phyloP scores from a whole-genome alignment of 2,329 filamentous ascomycete species.

The Teratosphaeria zuluensis region DNA sequence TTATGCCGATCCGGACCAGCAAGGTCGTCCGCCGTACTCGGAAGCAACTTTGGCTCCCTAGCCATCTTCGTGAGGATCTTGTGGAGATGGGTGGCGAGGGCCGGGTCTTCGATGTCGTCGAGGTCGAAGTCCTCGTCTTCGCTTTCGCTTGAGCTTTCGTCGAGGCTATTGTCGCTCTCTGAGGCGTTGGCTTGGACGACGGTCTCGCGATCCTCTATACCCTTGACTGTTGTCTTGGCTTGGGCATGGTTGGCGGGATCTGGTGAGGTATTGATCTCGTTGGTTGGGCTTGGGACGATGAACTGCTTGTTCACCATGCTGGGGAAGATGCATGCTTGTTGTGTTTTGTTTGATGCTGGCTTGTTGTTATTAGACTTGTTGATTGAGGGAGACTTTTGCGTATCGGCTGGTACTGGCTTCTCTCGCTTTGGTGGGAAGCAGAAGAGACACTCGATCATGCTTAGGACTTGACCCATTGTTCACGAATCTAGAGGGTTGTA shows the following conservation, averaged over 20 bases:
- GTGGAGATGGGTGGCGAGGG: background rate
- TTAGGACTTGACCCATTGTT: background rate
- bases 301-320: too few relatives aligned
- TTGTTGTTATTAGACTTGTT: background rate
- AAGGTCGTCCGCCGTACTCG: background rate
- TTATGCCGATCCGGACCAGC: background rate
- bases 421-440: background rate
- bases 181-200: too few relatives aligned
- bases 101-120: background rate
- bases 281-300: too few relatives aligned
- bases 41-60: background rate
- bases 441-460: background rate
- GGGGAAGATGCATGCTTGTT: too few relatives aligned
- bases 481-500: background rate
- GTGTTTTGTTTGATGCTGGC: background rate
- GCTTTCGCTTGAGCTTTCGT: background rate
- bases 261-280: too few relatives aligned
- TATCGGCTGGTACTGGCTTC: background rate
- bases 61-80: background rate
- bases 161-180: background rate
- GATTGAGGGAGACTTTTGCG: background rate
- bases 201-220: background rate
- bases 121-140: background rate
- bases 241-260: too few relatives aligned
- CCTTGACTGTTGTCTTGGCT: background rate